Percentiles rank a stretch among this genome's conserved stretches.
Conservation (phyloP, 2,329 filamentous ascomycete genomes). For the Lasiodiplodia sp. region DNA sequence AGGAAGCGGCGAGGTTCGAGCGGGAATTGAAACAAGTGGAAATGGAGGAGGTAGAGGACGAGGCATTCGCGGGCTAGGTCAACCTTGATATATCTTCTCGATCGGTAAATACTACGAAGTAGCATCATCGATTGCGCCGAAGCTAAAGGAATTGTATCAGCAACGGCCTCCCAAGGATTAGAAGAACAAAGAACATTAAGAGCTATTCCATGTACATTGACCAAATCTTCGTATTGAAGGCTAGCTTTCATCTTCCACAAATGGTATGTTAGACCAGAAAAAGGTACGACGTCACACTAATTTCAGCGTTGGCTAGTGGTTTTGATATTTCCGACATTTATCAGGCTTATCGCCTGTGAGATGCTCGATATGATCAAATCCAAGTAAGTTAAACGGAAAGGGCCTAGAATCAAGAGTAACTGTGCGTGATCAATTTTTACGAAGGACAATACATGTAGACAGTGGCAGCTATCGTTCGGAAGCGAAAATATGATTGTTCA, state of each 20-base stretch:
- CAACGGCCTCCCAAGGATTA: neutral
- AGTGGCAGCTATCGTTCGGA: too few relatives aligned
- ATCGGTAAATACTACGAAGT: neutral
- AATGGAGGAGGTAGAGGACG: constrained; percentile 57
- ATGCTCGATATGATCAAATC: too few relatives aligned
- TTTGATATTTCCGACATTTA: too few relatives aligned
- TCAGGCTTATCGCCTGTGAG: too few relatives aligned
- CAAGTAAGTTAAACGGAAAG: too few relatives aligned
- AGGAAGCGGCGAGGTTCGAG: constrained; percentile 45
- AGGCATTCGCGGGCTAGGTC: constrained; percentile 39
- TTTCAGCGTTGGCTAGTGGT: too few relatives aligned
- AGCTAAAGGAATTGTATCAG: neutral
- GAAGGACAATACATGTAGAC: too few relatives aligned
- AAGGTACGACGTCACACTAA: too few relatives aligned
- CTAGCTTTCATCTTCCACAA: neutral
- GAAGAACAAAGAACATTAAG: neutral
- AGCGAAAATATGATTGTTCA: too few relatives aligned
- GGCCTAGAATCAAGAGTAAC: too few relatives aligned
- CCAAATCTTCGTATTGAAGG: neutral
- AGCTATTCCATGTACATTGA: neutral
- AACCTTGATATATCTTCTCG: neutral
- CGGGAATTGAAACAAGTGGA: constrained; percentile 48
- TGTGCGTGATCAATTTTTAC: too few relatives aligned
- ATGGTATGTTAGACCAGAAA: neutral
- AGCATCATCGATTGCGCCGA: neutral